Conservation (phyloP, 2,329 filamentous ascomycete genomes). For the Fusarium gaditjirri region DNA sequence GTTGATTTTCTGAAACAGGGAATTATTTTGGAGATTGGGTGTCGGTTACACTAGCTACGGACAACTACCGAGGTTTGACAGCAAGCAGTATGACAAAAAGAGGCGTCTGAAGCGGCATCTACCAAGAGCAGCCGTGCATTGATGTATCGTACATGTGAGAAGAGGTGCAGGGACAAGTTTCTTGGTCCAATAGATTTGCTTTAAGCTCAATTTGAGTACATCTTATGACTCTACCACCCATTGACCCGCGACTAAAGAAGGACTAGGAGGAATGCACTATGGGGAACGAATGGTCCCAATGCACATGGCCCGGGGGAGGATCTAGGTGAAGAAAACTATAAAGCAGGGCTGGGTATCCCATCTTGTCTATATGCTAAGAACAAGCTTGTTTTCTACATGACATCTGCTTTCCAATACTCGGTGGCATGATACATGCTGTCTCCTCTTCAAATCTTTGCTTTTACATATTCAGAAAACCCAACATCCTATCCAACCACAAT, state of each 20-base stretch:
- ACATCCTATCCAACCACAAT: slow-evolving; percentile 31
- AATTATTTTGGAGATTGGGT: slow-evolving; percentile 27
- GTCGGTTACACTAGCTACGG: slow-evolving; percentile 29
- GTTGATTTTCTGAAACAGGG: slow-evolving; percentile 19
- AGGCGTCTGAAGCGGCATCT: slow-evolving; percentile 40
- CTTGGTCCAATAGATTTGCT: slow-evolving; percentile 41
- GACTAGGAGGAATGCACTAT: slow-evolving; percentile 23
- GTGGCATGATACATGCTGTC: slow-evolving; percentile 24
- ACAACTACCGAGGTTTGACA: slow-evolving; percentile 39
- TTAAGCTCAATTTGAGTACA: slow-evolving; percentile 33
- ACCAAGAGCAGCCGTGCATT: slow-evolving; percentile 12
- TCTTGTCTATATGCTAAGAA: slow-evolving; percentile 43
- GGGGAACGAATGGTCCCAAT: slow-evolving; percentile 24
- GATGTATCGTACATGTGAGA: slow-evolving; percentile 41
- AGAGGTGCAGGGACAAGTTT: slow-evolving; percentile 27
- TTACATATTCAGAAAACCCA: slow-evolving; percentile 36
- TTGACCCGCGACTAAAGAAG: slow-evolving; percentile 28
- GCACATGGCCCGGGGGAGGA: slow-evolving; percentile 3
- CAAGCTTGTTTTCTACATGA: slow-evolving; percentile 42
- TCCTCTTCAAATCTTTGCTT: slow-evolving; percentile 31
- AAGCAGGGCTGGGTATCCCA: slow-evolving; percentile 42
- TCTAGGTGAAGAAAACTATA: slow-evolving; percentile 40
- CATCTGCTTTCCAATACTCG: slow-evolving; percentile 28
- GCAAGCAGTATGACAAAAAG: slow-evolving; percentile 30
- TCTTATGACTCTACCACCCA: slow-evolving; percentile 39